Conservation (phyloP, 441 rosid species). For the Euphorbia corollata region DNA sequence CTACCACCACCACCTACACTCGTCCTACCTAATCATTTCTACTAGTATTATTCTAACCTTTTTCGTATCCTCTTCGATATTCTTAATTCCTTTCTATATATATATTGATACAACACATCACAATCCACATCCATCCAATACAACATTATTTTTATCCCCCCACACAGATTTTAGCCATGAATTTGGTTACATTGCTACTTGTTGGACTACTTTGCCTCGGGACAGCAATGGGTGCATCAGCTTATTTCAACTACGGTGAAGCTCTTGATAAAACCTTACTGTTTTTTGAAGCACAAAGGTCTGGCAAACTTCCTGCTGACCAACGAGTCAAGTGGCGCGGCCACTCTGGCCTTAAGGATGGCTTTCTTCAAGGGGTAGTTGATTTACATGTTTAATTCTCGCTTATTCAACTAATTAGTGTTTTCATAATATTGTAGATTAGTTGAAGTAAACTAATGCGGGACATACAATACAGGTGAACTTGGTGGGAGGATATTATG, state of each 20-base stretch:
- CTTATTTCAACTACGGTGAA: slow-evolving; percentile 42
- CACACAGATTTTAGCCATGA: slow-evolving; percentile 12
- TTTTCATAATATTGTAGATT: too few relatives aligned
- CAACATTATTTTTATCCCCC: too few relatives aligned
- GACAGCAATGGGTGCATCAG: slow-evolving; percentile 24
- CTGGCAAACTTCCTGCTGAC: slow-evolving; percentile 50
- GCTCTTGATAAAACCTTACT: slow-evolving; percentile 65
- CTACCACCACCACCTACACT: slow-evolving; percentile 26
- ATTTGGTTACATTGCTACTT: slow-evolving; percentile 20
- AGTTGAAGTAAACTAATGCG: too few relatives aligned
- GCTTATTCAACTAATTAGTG: too few relatives aligned
- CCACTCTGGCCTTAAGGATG: slow-evolving; percentile 69
- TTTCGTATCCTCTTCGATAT: neutral
- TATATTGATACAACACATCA: neutral
- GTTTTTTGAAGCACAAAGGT: slow-evolving; percentile 81
- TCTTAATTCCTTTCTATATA: slow-evolving; percentile 3
- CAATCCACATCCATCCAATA: neutral
- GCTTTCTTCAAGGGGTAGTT: slow-evolving; percentile 54
- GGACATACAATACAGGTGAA: too few relatives aligned
- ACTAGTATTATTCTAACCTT: slow-evolving; percentile 13
- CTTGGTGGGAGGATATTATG: slow-evolving; percentile 94
- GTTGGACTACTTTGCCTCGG: slow-evolving; percentile 23
- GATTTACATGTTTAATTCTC: too few relatives aligned
- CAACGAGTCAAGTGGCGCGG: slow-evolving; percentile 71
- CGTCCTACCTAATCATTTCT: slow-evolving; percentile 16